Conservation (phyloP, 23 red algal genomes). For the Gracilaria gracilis region DNA sequence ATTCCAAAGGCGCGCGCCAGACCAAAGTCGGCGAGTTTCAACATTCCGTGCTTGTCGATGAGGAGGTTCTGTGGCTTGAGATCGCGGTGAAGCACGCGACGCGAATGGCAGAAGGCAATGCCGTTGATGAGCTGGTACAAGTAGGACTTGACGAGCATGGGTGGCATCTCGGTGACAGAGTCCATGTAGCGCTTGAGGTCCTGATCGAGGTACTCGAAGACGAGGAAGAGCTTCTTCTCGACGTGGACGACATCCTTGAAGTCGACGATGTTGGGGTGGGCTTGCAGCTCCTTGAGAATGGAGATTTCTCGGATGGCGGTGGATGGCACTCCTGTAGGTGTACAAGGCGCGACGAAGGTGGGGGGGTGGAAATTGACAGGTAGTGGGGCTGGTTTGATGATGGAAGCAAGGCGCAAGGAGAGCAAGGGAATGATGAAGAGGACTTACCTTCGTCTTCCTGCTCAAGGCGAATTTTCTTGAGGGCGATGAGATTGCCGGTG, state of each 20-base stretch:
- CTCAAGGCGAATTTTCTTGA: slow-evolving; percentile 98
- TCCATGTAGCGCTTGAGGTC: slow-evolving; percentile 99
- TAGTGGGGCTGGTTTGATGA: neutral
- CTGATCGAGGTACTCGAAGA: slow-evolving; percentile 98
- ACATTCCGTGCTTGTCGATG: slow-evolving; percentile 83
- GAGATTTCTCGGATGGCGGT: slow-evolving; percentile 99
- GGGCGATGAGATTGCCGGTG: slow-evolving; percentile 82
- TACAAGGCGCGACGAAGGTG: neutral
- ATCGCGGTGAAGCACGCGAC: slow-evolving; percentile 95
- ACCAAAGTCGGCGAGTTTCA: slow-evolving; percentile 99
- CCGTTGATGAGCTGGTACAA: slow-evolving; percentile 98
- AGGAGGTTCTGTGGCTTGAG: slow-evolving; percentile 98
- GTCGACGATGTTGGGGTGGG: slow-evolving; percentile 94
- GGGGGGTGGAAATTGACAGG: neutral
- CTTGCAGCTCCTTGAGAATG: slow-evolving; percentile 92
- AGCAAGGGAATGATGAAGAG: neutral
- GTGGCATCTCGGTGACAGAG: slow-evolving; percentile 69
- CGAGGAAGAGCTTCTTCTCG: slow-evolving; percentile 96
- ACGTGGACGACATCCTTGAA: slow-evolving; percentile 95
- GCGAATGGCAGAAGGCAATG: slow-evolving; percentile 91
- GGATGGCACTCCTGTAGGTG: slow-evolving; percentile 78
- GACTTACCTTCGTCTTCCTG: slow-evolving; percentile 96
- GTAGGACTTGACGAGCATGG: slow-evolving; percentile 89
- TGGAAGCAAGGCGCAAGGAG: neutral
- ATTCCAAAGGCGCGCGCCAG: slow-evolving; percentile 99